A percentile compares a stretch with the other conserved stretches of the same genome.
phyloP scores from a whole-genome alignment of 768 basidiomycete species.

The Phanerochaete sordida region DNA sequence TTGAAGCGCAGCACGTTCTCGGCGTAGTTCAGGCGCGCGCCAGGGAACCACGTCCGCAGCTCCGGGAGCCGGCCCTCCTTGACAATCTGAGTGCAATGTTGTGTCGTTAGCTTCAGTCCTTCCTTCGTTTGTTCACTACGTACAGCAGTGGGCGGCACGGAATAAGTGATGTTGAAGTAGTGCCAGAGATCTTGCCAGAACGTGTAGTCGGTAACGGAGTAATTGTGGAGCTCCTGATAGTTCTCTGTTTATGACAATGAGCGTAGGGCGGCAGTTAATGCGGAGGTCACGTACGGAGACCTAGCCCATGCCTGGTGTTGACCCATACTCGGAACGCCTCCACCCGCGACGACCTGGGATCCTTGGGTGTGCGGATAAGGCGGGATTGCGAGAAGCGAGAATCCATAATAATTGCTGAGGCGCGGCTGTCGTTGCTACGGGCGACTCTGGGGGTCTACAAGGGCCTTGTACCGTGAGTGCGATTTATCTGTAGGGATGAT shows the following conservation, averaged over 20 bases:
- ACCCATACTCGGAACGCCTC: slow-evolving; percentile 55
- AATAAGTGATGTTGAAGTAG: slow-evolving; percentile 56
- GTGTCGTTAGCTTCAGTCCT: not conserved
- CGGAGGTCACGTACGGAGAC: slow-evolving; percentile 38
- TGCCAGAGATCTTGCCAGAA: slow-evolving; percentile 78
- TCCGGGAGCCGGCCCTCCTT: slow-evolving; percentile 48
- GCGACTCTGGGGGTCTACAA: no score
- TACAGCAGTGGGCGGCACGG: slow-evolving; percentile 53
- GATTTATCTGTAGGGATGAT: no score
- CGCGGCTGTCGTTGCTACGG: no score
- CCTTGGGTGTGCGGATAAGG: slow-evolving; percentile 50
- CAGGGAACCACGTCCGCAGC: slow-evolving; percentile 67
- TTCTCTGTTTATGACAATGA: slow-evolving; percentile 37
- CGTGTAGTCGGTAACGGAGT: slow-evolving; percentile 59
- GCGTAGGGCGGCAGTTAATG: not conserved
- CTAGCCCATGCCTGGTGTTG: slow-evolving; percentile 59
- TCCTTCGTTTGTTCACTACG: not conserved
- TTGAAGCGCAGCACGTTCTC: slow-evolving; percentile 62
- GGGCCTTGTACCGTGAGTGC: no score
- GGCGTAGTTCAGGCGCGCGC: slow-evolving; percentile 63
- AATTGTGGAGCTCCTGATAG: slow-evolving; percentile 63
- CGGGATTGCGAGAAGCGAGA: slow-evolving; percentile 35
- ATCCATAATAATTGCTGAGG: no score
- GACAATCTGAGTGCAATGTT: slow-evolving; percentile 13
- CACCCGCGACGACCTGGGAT: slow-evolving; percentile 39